Evolutionary conservation across 768 basidiomycete genomes (phyloP).

Genomic region (Daedaleopsis nitida): DNA sequence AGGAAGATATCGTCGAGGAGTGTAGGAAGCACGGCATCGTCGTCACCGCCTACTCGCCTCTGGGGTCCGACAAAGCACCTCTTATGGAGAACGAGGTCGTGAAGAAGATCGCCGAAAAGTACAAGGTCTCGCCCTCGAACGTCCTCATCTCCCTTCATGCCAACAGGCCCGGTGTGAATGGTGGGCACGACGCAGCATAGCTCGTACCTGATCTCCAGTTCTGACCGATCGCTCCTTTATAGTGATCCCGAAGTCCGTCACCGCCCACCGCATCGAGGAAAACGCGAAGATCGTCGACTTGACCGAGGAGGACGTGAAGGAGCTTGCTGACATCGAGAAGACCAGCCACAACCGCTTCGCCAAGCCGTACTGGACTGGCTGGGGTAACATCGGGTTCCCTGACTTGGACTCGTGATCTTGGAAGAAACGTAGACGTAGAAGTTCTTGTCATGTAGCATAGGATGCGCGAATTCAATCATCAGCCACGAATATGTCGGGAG

Average conservation of each 20-base stretch:
- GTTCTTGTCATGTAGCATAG: neutral
- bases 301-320: constrained; percentile 57
- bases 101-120: constrained; percentile 59
- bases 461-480: neutral
- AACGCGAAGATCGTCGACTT: constrained; percentile 67
- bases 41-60: constrained; percentile 78
- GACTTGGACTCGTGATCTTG: constrained; percentile 15
- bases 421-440: neutral
- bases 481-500: too few species aligned
- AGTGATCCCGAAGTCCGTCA: constrained; percentile 82
- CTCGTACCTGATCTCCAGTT: constrained; percentile 16
- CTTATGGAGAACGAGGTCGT: constrained; percentile 64
- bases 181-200: constrained; percentile 32
- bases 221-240: constrained; percentile 17
- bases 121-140: constrained; percentile 61
- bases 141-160: constrained; percentile 75
- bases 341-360: constrained; percentile 65
- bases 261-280: constrained; percentile 60
- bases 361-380: constrained; percentile 65
- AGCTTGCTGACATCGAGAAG: constrained; percentile 62
- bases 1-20: constrained; percentile 64
- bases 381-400: constrained; percentile 62
- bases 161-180: constrained; percentile 59
- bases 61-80: constrained; percentile 72
- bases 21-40: constrained; percentile 67